A percentile compares a stretch with the other conserved stretches of the same genome.
phyloP scores from a whole-genome alignment of 2,329 filamentous ascomycete genomes.

The Uncinocarpus reesii region DNA sequence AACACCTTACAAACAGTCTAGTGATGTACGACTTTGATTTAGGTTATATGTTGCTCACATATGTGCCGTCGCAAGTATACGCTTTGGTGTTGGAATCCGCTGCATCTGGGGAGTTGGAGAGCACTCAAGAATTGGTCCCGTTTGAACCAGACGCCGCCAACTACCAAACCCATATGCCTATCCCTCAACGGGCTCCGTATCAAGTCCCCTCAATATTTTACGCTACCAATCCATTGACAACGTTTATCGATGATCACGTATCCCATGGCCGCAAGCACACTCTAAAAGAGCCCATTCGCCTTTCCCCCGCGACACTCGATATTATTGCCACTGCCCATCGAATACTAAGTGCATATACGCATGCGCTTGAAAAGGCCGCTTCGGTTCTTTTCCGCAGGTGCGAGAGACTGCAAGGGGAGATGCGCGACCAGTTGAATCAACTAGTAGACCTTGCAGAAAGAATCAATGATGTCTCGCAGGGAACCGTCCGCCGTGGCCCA shows the following conservation, averaged over 20 bases:
- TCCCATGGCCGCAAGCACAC: constrained; percentile 35
- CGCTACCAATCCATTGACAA: constrained; percentile 29
- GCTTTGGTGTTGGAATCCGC: constrained; percentile 45
- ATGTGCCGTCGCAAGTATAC: constrained; percentile 39
- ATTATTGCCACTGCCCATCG: constrained; percentile 40
- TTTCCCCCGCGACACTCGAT: constrained; percentile 41
- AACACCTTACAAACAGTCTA: constrained; percentile 40
- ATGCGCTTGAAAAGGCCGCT: constrained; percentile 38
- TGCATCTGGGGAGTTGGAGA: constrained; percentile 24
- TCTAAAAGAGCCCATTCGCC: constrained; percentile 37
- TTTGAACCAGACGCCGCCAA: constrained; percentile 21
- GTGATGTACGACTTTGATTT: constrained; percentile 48
- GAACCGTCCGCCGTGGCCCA: constrained; percentile 17
- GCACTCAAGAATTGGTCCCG: constrained; percentile 21
- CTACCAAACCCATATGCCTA: constrained; percentile 20
- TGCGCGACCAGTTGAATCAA: constrained; percentile 39
- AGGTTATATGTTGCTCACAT: constrained; percentile 48
- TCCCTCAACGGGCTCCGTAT: constrained; percentile 35
- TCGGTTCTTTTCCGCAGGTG: constrained; percentile 45
- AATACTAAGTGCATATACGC: constrained; percentile 38
- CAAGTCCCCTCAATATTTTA: constrained; percentile 35
- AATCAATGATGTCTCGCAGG: constrained; percentile 34
- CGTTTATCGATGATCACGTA: constrained; percentile 36
- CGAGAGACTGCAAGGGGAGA: constrained; percentile 39
- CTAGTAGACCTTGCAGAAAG: constrained; percentile 38